Evolutionary conservation across 2,329 filamentous ascomycete genomes (phyloP).

Genomic region (Penicillium sp.): DNA sequence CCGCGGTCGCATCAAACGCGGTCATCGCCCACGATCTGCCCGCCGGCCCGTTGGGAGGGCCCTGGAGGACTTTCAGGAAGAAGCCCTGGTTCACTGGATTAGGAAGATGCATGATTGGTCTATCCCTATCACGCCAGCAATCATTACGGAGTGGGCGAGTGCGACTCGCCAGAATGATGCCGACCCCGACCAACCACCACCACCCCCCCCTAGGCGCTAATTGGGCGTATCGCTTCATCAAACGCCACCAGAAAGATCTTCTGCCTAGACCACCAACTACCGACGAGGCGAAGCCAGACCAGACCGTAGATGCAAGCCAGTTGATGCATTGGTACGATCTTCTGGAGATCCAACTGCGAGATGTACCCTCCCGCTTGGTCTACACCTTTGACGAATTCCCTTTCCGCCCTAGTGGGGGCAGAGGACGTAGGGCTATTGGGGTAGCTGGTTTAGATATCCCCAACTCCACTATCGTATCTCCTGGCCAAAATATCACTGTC

Average conservation of each 20-base stretch:
- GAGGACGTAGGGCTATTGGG: not conserved
- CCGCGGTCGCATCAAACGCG: not conserved
- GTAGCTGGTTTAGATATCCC: not conserved
- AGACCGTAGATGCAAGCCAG: not conserved
- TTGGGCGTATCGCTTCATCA: constrained; percentile 3
- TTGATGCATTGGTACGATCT: not conserved
- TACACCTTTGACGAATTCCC: constrained; percentile 4
- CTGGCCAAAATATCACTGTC: not conserved
- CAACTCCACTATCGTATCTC: not conserved
- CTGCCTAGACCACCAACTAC: too few relatives aligned
- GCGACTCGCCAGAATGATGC: not conserved
- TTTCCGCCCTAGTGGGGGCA: constrained; percentile 1
- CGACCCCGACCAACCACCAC: not conserved
- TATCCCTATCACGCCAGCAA: not conserved
- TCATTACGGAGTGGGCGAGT: not conserved
- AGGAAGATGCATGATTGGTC: not conserved
- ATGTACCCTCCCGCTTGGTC: not conserved
- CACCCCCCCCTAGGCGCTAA: not conserved
- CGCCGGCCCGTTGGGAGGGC: not conserved
- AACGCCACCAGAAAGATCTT: not conserved
- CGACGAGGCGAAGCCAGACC: too few relatives aligned
- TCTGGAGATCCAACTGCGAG: not conserved
- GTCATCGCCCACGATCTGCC: not conserved
- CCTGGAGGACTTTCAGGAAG: not conserved
- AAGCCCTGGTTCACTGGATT: constrained; percentile 5